Conservation (phyloP, 2,329 filamentous ascomycete species). For the Colletotrichum musicola region DNA sequence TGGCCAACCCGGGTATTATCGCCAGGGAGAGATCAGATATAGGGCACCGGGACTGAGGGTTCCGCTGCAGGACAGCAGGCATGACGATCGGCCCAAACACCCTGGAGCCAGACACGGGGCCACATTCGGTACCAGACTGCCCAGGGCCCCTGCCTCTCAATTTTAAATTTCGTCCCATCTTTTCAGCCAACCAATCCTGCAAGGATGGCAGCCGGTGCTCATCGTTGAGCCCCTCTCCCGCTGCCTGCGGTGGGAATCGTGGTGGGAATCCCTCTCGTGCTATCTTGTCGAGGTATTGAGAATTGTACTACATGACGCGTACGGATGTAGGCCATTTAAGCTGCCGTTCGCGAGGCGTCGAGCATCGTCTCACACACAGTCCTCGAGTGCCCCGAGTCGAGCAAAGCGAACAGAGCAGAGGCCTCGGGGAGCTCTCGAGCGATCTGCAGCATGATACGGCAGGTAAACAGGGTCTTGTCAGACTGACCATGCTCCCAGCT, state of each 20-base stretch:
- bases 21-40: constrained; percentile 38
- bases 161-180: constrained; percentile 40
- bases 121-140: constrained; percentile 33
- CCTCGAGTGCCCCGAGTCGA: not conserved
- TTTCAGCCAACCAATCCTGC: constrained; percentile 30
- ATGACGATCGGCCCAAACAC: constrained; percentile 38
- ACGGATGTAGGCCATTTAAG: no score
- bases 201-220: constrained; percentile 18
- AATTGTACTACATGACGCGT: no score
- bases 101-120: constrained; percentile 27
- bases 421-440: constrained; percentile 6
- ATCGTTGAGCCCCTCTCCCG: constrained; percentile 23
- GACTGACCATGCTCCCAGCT: constrained; percentile 30
- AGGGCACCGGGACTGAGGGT: constrained; percentile 35
- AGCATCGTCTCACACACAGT: not conserved
- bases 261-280: no score
- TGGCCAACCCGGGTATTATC: constrained; percentile 24
- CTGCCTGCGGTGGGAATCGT: not conserved
- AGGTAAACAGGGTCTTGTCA: constrained; percentile 25
- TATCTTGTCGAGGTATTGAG: no score
- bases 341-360: no score
- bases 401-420: constrained; percentile 4
- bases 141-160: constrained; percentile 27
- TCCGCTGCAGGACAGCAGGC: constrained; percentile 39
- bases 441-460: constrained; percentile 30